These are phyloP conservation scores for Setaria italica DNA, from an alignment of 202 grass and related monocot species.

Conservation along the genomic window DNA sequence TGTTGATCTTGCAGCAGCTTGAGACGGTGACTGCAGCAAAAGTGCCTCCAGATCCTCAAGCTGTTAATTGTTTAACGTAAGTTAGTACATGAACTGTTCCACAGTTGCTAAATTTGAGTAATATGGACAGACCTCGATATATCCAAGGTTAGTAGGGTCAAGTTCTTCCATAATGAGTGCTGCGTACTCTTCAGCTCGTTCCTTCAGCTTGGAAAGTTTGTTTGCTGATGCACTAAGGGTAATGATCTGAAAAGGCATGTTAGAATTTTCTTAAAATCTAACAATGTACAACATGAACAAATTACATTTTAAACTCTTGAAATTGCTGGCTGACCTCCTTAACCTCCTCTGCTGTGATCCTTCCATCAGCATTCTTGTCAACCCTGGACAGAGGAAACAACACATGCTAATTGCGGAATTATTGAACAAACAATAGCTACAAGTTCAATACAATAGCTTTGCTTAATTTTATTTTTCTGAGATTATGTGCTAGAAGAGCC, in stretches of 20 bases:
- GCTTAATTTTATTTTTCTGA: constrained; percentile 3
- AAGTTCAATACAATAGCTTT: background rate
- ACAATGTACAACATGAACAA: constrained; percentile 34
- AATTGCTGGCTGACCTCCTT: constrained; percentile 69
- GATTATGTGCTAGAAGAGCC: background rate
- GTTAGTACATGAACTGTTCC: constrained; percentile 23
- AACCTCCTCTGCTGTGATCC: constrained; percentile 87
- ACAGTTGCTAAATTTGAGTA: constrained; percentile 10
- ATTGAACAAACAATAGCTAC: background rate
- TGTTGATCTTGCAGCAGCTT: constrained; percentile 59
- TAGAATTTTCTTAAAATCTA: constrained; percentile 3
- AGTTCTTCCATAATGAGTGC: constrained; percentile 98
- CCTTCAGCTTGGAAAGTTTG: constrained; percentile 90
- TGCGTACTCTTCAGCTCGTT: constrained; percentile 81
- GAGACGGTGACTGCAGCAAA: constrained; percentile 73
- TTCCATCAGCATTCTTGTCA: constrained; percentile 93
- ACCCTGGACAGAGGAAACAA: constrained; percentile 61
- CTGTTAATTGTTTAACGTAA: constrained; percentile 47
- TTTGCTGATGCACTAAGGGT: constrained; percentile 94
- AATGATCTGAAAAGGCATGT: constrained; percentile 67
- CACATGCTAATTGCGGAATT: background rate
- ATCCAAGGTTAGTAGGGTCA: constrained; percentile 75
- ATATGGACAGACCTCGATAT: constrained; percentile 71
- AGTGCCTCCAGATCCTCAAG: constrained; percentile 78
- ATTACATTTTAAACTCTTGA: constrained; percentile 1